A percentile compares a stretch with the other conserved stretches of the same genome.
phyloP scores from a whole-genome alignment of 768 basidiomycete species.

The Mycena albidolilacea region DNA sequence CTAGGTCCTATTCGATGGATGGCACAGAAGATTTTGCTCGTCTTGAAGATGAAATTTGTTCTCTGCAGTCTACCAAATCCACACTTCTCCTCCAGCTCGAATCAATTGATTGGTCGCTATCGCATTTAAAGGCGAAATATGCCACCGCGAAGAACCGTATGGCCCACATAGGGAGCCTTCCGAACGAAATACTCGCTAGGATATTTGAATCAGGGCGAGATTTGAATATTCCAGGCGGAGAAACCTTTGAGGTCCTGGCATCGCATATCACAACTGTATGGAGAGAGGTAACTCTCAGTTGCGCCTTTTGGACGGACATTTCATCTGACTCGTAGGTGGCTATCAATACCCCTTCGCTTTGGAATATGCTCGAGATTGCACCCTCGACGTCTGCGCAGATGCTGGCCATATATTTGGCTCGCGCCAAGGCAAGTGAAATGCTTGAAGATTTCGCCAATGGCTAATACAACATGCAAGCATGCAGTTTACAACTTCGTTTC shows the following conservation, averaged over 20 bases:
- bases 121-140: conserved; percentile 17
- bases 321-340: conserved; percentile 19
- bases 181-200: conserved; percentile 32
- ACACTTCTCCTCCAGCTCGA: conserved; percentile 15
- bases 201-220: conserved; percentile 31
- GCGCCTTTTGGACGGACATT: not conserved
- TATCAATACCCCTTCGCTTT: conserved; percentile 37
- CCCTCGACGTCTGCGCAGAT: conserved; percentile 15
- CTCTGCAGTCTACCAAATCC: conserved; percentile 1
- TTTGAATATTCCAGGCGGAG: conserved; percentile 12
- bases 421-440: conserved; percentile 24
- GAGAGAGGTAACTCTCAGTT: conserved; percentile 37
- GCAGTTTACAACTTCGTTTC: conserved; percentile 20
- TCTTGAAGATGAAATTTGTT: conserved; percentile 13
- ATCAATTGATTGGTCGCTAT: conserved; percentile 15
- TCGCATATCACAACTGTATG: conserved; percentile 40
- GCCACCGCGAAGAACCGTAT: conserved; percentile 18
- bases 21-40: not conserved
- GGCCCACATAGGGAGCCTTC: conserved; percentile 16
- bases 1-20: conserved; percentile 6
- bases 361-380: conserved; percentile 35
- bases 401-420: conserved; percentile 20
- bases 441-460: not conserved
- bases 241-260: conserved; percentile 37
- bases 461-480: conserved; percentile 5